Evolutionary conservation across 139 green algal genomes (phyloP).

Genomic region (Micractinium conductrix): DNA sequence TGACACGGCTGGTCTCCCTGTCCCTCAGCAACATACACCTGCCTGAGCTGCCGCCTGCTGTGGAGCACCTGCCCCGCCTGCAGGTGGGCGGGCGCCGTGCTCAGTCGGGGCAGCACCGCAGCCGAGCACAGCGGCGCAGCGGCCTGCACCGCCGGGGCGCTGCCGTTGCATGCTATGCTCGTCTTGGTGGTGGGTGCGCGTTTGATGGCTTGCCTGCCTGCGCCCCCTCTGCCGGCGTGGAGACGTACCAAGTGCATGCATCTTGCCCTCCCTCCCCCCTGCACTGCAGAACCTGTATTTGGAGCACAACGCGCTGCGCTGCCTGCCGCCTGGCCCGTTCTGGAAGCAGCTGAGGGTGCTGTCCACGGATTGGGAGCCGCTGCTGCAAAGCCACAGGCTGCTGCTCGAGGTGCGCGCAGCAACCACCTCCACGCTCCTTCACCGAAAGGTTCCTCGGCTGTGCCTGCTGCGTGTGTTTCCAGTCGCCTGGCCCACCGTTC

Average conservation of each 20-base stretch:
- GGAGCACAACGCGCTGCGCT: constrained; percentile 23
- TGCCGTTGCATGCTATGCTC: neutral
- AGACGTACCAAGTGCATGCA: too few species aligned
- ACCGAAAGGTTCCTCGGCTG: too few species aligned
- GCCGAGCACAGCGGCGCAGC: neutral
- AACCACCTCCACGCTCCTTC: too few species aligned
- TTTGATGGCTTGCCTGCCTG: too few species aligned
- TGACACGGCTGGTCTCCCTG: neutral
- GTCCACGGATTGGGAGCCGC: constrained; percentile 27
- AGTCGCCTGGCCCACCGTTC: too few species aligned
- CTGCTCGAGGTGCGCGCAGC: too few species aligned
- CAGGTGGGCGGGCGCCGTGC: too few species aligned
- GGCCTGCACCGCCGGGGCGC: neutral
- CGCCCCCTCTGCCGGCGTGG: too few species aligned
- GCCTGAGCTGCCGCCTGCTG: neutral
- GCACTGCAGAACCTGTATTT: constrained; percentile 30
- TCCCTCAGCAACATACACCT: constrained; percentile 7
- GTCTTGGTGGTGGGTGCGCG: too few species aligned
- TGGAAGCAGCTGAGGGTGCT: constrained; percentile 7
- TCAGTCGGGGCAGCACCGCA: too few species aligned
- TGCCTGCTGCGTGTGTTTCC: too few species aligned
- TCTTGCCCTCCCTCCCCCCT: neutral
- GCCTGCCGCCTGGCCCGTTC: constrained; percentile 20
- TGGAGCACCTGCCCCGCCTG: neutral
- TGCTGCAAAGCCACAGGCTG: constrained; percentile 8